These are phyloP conservation scores for Hypoxylon lienhwacheense DNA, from an alignment of 495 filamentous ascomycete genomes.

Conservation along the genomic window DNA sequence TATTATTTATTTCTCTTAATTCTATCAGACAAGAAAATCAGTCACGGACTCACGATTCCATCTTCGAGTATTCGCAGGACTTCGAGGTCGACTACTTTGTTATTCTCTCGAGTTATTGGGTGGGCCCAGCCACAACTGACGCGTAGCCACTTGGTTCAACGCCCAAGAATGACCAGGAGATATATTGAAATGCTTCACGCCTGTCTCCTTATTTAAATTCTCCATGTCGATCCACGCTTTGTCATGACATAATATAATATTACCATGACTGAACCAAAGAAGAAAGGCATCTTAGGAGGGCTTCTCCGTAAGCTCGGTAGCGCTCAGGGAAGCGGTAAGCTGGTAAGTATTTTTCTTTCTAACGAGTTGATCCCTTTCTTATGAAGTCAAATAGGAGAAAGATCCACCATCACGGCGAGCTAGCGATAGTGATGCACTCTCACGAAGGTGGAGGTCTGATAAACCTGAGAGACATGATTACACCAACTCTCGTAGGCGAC, in stretches of 20 bases:
- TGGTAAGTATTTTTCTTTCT: slow-evolving; percentile 32
- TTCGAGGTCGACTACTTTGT: slow-evolving; percentile 18
- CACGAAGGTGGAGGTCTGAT: slow-evolving; percentile 25
- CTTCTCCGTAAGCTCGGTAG: slow-evolving; percentile 43
- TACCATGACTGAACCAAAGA: slow-evolving; percentile 41
- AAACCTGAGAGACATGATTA: slow-evolving; percentile 12
- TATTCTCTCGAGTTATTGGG: slow-evolving; percentile 8
- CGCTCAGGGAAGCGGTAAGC: slow-evolving; percentile 36
- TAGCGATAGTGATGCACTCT: slow-evolving; percentile 39
- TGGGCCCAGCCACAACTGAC: slow-evolving; percentile 37
- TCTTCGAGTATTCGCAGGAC: no score
- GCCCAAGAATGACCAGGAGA: slow-evolving; percentile 27
- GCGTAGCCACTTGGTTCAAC: slow-evolving; percentile 27
- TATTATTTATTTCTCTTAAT: slow-evolving; percentile 1
- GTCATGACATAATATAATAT: slow-evolving; percentile 16
- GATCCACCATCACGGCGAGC: slow-evolving; percentile 28
- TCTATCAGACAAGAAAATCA: no score
- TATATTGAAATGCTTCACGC: slow-evolving; percentile 15
- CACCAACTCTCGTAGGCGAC: slow-evolving; percentile 41
- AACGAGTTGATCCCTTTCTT: slow-evolving; percentile 8
- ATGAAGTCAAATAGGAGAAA: slow-evolving; percentile 34
- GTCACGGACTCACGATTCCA: no score
- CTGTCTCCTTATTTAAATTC: slow-evolving; percentile 19
- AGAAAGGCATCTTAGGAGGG: slow-evolving; percentile 44
- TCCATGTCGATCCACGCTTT: slow-evolving; percentile 22